Conservation (phyloP, 176 grass and related monocot genomes). For the Juncus inflexus region DNA sequence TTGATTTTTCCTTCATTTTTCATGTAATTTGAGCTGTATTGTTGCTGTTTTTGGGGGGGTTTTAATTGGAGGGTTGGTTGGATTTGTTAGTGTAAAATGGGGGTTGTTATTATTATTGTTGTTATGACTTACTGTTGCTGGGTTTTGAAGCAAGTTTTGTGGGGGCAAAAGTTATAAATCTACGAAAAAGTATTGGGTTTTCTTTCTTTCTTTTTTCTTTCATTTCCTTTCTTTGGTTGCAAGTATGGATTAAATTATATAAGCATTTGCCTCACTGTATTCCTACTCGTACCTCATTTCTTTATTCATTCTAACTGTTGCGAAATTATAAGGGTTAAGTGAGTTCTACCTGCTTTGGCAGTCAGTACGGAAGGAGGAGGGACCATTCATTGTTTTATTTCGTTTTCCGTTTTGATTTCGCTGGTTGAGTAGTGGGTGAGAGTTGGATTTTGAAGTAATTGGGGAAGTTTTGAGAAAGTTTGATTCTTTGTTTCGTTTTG, state of each 20-base stretch:
- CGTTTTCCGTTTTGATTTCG: conserved; percentile 15
- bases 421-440: conserved; percentile 26
- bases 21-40: background rate
- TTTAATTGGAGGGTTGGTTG: conserved; percentile 6
- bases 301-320: background rate
- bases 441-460: conserved; percentile 10
- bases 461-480: conserved; percentile 15
- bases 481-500: conserved; percentile 10
- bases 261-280: conserved; percentile 27
- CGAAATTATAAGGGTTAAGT: conserved; percentile 8
- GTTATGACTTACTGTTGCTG: conserved; percentile 15
- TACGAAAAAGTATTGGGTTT: background rate
- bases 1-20: no score
- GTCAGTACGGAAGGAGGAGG: background rate
- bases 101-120: background rate
- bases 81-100: conserved; percentile 12
- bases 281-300: conserved; percentile 22
- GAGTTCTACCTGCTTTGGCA: conserved; percentile 20
- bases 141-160: conserved; percentile 19
- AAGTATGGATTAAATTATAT: conserved; percentile 46
- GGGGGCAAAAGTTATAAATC: conserved; percentile 22
- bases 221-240: conserved; percentile 47
- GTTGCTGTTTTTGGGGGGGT: background rate
- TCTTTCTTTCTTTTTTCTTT: background rate
- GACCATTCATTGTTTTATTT: background rate